Evolutionary conservation across 768 basidiomycete species (phyloP).

Genomic region (Tulasnella sp.): DNA sequence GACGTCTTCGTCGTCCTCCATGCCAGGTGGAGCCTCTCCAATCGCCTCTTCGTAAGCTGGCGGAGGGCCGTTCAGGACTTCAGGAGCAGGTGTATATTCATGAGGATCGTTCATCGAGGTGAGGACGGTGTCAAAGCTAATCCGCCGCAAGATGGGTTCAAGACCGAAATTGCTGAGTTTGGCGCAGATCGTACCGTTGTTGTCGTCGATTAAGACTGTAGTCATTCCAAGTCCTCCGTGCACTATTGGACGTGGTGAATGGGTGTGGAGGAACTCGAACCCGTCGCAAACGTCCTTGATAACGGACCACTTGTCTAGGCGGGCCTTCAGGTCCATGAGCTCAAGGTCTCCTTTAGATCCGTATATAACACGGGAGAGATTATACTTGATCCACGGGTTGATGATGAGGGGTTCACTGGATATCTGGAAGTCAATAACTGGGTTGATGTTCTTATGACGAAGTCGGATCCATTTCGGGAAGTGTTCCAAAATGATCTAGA

Average conservation of each 20-base stretch:
- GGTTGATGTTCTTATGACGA: neutral
- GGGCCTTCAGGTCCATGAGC: neutral
- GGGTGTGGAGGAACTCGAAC: neutral
- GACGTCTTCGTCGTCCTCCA: neutral
- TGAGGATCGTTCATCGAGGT: constrained; percentile 10
- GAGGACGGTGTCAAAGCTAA: neutral
- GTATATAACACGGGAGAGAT: neutral
- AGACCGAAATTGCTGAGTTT: constrained; percentile 14
- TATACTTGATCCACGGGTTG: neutral
- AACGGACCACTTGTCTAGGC: constrained; percentile 5
- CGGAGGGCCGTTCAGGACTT: neutral
- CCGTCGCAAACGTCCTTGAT: constrained; percentile 8
- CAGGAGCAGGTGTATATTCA: neutral
- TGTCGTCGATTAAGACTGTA: neutral
- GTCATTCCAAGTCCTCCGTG: neutral
- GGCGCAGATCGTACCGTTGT: neutral
- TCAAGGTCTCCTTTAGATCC: neutral
- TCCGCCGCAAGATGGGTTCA: constrained; percentile 1
- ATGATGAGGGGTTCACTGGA: constrained; percentile 1
- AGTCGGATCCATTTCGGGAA: constrained; percentile 1
- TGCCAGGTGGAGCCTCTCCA: neutral
- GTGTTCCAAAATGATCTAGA: neutral
- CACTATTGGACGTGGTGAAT: neutral
- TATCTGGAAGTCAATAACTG: constrained; percentile 11
- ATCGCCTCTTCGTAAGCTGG: neutral